Base-by-base conservation (phyloP, 1,284 basidiomycete species). In the Ceratobasidium theobromae region DNA sequence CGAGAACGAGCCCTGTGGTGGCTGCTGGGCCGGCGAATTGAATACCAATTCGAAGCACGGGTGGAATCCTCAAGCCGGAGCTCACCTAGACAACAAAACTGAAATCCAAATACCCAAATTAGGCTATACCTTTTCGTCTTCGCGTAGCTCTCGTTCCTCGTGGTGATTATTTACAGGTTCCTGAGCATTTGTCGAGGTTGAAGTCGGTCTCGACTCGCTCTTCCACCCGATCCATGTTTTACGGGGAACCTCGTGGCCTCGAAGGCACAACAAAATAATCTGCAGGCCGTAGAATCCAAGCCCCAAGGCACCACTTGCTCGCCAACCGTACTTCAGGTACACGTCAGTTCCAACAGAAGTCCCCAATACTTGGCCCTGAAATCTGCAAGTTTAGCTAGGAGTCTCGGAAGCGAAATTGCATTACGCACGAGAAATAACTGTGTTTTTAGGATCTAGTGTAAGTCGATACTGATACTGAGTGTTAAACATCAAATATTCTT, bases 301-400 rank as follows among this genome's bases (percentile, higher is more conserved):
- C 53, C 79, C 79, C 9, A 86, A 75, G 8, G 76, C 78, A 1
- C 84, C 82, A 12, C 78, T 80, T 1, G 84, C 79, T 54, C 81
- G 78, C 86, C 86, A 88, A 5, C 87, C 87, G 69, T 82, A 75
- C 11, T 77, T 71, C 14, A 85, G 78, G 72, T 86, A 88, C 0
- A 88, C 79, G 40, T 80, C 74, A 0, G 85, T 85, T 16, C 86
- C 83, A 4, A 85, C 83, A 0, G 85, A 80, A 0, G 86, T 86
- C 11, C 87, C 87, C 72, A 86, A 82, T 8, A 86, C 81, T 76
- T 86, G 84, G 0, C 85, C 85, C 32, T 85, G 9, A 33, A n/a
- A 38, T 12, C 23, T 48, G 23, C 1, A 23, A 30, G 11, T 1
- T 41, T 32, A 38, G 30, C 38, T 40, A 14, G 16, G 0, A 40